Evolutionary conservation across 176 grass and related monocot genomes (phyloP), one percentile per base, ranked within the genome.

Genomic region (Luzula sylvatica): DNA sequence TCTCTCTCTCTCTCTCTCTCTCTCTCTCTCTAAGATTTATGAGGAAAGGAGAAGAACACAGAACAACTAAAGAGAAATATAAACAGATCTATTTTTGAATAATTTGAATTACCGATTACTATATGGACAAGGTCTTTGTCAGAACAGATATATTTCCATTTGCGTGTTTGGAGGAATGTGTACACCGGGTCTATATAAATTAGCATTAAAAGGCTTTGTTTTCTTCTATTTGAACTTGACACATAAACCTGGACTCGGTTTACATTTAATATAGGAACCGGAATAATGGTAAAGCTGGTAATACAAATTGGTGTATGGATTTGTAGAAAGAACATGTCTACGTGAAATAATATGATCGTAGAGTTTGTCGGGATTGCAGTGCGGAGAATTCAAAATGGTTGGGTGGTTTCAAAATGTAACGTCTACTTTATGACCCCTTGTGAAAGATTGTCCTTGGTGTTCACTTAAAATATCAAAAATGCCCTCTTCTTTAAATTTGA

Each of bases 361-460:
- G 4, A 18, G 8, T 49, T n/a, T 50, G 60, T 64, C 60, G 60
- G 59, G 16, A 22, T 50, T 64, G 44, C 23, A 48, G 46, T 32
- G 24, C 29, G 8, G 29, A 32, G 29, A 32, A 32, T 32, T 32
- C 29, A 32, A 32, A 32, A 3, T 32, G 29, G 29, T 32, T 64
- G 8, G 8, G 5, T 32, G 29, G 29, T 32, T 64, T 64, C 60
- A 49, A 64, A 64, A 35, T 64, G 43, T 64, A 64, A 64, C 60
- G 60, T 64, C 60, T 50, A 45, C 60, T 49, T 64, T 50, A 32
- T 49, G 44, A 24, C 17, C 18, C 13, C 41, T 7, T 46, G 11
- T 64, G 20, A 49, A 16, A 7, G 1, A 32, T 64, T 46, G 14
- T 42, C 60, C 23, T 11, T 17, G 12, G 5, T 26, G 47, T 5